Base-by-base conservation (phyloP, 441 rosid genomes). In the Erysimum cheiri region DNA sequence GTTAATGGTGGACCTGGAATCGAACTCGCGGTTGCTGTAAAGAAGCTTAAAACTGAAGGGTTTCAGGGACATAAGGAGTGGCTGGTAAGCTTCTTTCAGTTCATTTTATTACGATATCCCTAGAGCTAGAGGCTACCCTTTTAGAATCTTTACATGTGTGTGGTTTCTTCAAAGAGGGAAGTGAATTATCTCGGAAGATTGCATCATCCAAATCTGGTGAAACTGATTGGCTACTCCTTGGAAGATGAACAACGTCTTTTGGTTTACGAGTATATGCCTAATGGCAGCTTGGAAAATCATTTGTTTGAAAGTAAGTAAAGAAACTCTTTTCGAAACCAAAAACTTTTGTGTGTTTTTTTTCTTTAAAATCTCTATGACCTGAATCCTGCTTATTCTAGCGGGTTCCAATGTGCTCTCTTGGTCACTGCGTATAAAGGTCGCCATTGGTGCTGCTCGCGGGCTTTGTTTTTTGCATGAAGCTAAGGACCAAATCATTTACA, bases 21-120 rank as follows among this genome's bases (percentile, higher is more conserved):
- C 19, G 85, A 85, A 40, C 53, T 79, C 31, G 75, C 80, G 14
- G 75, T 86, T 66, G 87, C 85, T 39, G 84, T 86, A 31, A 86
- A 84, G 79, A 83, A 78, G 64, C 88, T 86, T 63, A 80, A 78
- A 72, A 77, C 77, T 24, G 78, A 78, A 72, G 87, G 87, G 35
- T 69, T 78, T 74, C 91, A 83, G 28, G 91, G 91, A 35, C 91
- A 86, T 59, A 81, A 84, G 69, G 88, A 83, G 78, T 86, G 91
- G 88, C 54, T 81, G 78, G 91, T 86, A 77, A 52, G 75, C 54
- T 41, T 26, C 6, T 61, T 67, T 46, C 3, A 6, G 10, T 15
- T 46, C 22, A 36, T 4, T 36, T 53, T n/a, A 5, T 5, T 33
- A 50, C 3, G 31, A 32, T 43, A 32, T 58, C 43, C 11, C n/a